These are phyloP conservation scores for Tilletia horrida DNA, from an alignment of 1,284 basidiomycete species.

Conservation along the genomic window DNA sequence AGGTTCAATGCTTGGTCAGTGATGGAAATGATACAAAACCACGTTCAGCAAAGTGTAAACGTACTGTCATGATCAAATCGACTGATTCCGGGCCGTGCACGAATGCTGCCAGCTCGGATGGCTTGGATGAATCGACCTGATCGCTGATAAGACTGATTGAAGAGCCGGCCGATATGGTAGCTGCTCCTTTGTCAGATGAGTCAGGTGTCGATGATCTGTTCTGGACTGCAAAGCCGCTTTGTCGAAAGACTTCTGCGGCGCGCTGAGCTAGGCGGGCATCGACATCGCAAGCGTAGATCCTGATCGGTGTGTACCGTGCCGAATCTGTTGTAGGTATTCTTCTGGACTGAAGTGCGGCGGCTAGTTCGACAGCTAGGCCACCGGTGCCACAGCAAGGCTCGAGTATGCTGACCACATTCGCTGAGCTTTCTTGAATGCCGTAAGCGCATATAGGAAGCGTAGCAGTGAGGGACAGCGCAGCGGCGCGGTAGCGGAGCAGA, in stretches of 20 bases:
- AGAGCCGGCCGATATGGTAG: neutral
- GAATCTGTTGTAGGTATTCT: neutral
- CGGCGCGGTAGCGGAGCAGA: neutral
- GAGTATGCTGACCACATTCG: neutral
- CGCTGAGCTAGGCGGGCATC: neutral
- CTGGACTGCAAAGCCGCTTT: neutral
- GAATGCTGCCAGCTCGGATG: neutral
- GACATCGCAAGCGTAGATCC: constrained; percentile 3
- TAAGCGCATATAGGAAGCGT: neutral
- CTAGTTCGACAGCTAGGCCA: neutral
- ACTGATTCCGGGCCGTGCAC: neutral
- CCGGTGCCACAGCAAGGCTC: constrained; percentile 9
- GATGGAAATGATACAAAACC: neutral
- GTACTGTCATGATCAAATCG: constrained; percentile 4
- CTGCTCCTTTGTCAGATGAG: neutral
- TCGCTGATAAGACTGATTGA: neutral
- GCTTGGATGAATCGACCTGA: neutral
- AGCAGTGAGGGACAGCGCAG: neutral
- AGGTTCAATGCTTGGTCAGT: neutral
- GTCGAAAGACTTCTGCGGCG: neutral
- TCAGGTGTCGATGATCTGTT: neutral
- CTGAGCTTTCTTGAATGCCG: neutral
- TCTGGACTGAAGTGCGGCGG: neutral
- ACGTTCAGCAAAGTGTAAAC: neutral
- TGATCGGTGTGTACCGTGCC: neutral